phyloP scores from a whole-genome alignment of 257 asterid species.

The Nicotiana benthamiana region DNA sequence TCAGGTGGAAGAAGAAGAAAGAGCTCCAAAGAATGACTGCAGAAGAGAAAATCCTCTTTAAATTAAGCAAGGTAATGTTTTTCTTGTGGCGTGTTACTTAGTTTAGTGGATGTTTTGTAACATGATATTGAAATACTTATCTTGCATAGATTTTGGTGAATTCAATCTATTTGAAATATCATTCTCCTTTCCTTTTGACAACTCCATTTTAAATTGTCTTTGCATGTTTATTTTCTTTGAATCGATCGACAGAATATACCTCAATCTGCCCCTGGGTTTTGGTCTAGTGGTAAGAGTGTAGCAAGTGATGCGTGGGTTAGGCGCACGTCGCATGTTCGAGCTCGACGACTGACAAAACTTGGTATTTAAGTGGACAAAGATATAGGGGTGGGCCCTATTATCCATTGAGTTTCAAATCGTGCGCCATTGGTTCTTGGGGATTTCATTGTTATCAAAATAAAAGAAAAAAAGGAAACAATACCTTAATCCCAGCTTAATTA shows the following conservation, averaged over 20 bases:
- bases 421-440: too few relatives aligned
- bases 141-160: background rate
- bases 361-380: too few relatives aligned
- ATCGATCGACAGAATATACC: background rate
- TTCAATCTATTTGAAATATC: background rate
- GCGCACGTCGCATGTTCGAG: too few relatives aligned
- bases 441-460: too few relatives aligned
- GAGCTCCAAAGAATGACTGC: slow-evolving; percentile 61
- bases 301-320: too few relatives aligned
- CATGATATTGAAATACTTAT: background rate
- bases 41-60: slow-evolving; percentile 66
- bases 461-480: background rate
- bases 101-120: background rate
- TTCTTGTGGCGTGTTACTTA: too few relatives aligned
- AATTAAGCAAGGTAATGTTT: slow-evolving; percentile 51
- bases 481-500: background rate
- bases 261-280: background rate
- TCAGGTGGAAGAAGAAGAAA: slow-evolving; percentile 84
- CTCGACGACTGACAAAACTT: too few relatives aligned
- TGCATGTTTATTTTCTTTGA: background rate
- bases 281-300: background rate
- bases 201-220: background rate
- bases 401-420: too few relatives aligned
- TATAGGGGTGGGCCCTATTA: too few relatives aligned
- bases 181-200: background rate